These are phyloP conservation scores for Francoa sonchifolia DNA, from an alignment of 441 rosid species.

Conservation along the genomic window DNA sequence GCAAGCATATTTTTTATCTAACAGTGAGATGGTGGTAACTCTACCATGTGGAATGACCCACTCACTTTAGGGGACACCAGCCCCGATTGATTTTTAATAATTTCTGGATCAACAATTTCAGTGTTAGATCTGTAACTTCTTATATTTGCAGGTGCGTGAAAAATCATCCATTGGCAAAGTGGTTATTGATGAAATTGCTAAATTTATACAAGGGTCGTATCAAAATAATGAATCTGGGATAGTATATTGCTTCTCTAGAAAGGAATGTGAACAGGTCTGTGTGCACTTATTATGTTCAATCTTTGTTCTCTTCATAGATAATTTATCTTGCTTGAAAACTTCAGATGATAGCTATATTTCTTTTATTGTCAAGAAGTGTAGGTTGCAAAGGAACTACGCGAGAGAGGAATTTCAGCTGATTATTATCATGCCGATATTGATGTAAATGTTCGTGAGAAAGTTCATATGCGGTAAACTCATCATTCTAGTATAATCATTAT, in stretches of 20 bases:
- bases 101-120: conserved; percentile 6
- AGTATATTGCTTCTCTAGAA: conserved; percentile 90
- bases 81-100: conserved; percentile 12
- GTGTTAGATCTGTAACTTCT: conserved; percentile 5
- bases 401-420: conserved; percentile 72
- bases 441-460: conserved; percentile 66
- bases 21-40: too few relatives aligned
- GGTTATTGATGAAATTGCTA: conserved; percentile 80
- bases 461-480: conserved; percentile 57
- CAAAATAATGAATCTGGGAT: conserved; percentile 90
- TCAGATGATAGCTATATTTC: too few relatives aligned
- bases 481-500: conserved; percentile 7
- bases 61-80: too few relatives aligned
- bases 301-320: conserved; percentile 5
- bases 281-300: conserved; percentile 8
- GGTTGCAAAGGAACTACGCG: conserved; percentile 77
- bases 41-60: too few relatives aligned
- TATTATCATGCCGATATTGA: conserved; percentile 97
- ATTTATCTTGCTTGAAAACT: too few relatives aligned
- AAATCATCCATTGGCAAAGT: conserved; percentile 75
- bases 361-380: conserved; percentile 26
- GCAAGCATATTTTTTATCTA: too few relatives aligned
- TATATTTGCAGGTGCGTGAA: conserved; percentile 55
- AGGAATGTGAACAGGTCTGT: conserved; percentile 90
- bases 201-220: conserved; percentile 66